Evolutionary conservation across 345 rosid species (phyloP), one percentile per base, ranked within the genome.

Genomic region (Combretum micranthum): DNA sequence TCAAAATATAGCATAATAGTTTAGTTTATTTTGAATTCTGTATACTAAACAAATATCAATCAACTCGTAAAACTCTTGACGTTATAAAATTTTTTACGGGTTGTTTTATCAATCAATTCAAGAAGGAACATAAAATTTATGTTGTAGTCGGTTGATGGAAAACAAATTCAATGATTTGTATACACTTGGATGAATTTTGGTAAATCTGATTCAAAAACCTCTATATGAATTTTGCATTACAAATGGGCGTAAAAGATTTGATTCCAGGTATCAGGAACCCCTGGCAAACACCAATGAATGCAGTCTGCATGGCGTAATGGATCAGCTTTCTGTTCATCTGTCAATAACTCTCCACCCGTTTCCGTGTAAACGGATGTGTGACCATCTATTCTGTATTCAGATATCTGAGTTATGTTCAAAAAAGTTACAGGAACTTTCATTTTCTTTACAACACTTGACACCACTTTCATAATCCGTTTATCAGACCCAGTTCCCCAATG

Each of bases 271-370:
- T 92, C 98, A 0, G 98, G 95, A 17, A 92, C 75, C 22, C 96
- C 95, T 1, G 96, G 98, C 60, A 92, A 59, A 22, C 98, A 92
- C 96, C 96, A 92, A n/a, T 92, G 98, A 57, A 92, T 92, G 75
- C 96, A 92, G 66, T 92, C 98, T 12, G 98, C 96, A 19, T 88
- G 44, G 16, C 14, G 77, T 26, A 74, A 22, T 0, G 98, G 96
- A 59, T 88, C 83, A 1, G 87, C 81, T 56, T 63, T 84, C 62
- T 92, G 62, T 60, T 86, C 83, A 4, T 76, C 80, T 3, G 82
- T 86, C 55, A 92, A 53, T 9, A 92, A 9, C 15, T 77, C 75
- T 10, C 98, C 98, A 3, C 85, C 96, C 0, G 80, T 76, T 57
- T 92, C 96, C 0, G 95, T 84, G 42, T 88, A 92, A 1, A 92